Evolutionary conservation across 768 basidiomycete species (phyloP), one percentile per base, ranked within the genome.

Genomic region (Kwoniella botswanensis): DNA sequence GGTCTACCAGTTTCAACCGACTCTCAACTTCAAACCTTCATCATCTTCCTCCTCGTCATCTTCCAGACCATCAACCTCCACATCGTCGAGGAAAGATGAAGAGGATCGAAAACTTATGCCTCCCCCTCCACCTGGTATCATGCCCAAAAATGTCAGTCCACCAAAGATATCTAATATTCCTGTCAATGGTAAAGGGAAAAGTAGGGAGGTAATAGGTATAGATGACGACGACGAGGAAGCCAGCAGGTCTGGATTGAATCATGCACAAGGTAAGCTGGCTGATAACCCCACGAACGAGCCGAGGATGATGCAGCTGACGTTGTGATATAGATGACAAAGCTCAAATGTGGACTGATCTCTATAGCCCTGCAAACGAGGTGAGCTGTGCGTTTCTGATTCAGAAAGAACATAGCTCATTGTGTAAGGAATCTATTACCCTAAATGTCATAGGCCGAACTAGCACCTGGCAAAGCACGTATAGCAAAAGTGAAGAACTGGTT

Each of bases 321-420:
- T 1, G 10, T 50, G 17, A 21, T 21, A 5, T n/a, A 67, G 41
- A 54, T 11, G 53, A 58, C 17, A 64, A 29, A 42, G 68, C 53
- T 58, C 66, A 74, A 41, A 79, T 82, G 76, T 82, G 81, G 81
- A 70, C 78, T 21, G 81, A 82, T 21, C 46, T 58, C 3, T 82
- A 74, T 64, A 75, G 69, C 24, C 81, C 81, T 2, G 54, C 22
- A 7, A 68, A 52, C 13, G 76, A 75, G 62, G 77, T 77, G 42
- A 53, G 78, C 60, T 70, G 18, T 18, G 13, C 0, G 7, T 54
- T 53, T 35, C 29, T 72, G 57, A 64, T 21, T 26, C 50, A 21
- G 44, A 59, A 18, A 13, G 29, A 5, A 17, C 50, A 52, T 9
- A 21, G 24, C 12, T 18, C 55, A 22, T 56, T 18, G 2, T 12